Evolutionary conservation across 495 filamentous ascomycete genomes (phyloP).

Genomic region (Aspergillus indologenus): DNA sequence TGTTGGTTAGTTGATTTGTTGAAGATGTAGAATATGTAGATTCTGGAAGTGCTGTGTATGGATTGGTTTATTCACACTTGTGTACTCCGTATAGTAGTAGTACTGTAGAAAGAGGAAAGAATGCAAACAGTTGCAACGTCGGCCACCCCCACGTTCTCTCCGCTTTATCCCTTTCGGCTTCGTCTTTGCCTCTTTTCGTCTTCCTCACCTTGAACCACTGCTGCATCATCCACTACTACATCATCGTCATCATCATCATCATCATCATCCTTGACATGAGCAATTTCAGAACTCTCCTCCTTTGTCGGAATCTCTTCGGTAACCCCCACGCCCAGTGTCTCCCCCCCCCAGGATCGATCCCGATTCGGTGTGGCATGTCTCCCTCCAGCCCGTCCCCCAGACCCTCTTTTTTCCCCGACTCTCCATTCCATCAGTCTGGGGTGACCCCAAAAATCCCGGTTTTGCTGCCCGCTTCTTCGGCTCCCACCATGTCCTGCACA

Average conservation of each 20-base stretch:
- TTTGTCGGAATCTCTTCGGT: neutral
- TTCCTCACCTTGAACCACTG: neutral
- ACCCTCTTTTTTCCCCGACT: slow-evolving; percentile 7
- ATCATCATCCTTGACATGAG: neutral
- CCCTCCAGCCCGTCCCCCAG: slow-evolving; percentile 4
- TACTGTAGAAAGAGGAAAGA: neutral
- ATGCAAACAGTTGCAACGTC: neutral
- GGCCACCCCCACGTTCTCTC: neutral
- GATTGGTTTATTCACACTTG: too few species aligned
- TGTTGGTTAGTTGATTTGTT: too few species aligned
- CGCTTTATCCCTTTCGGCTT: neutral
- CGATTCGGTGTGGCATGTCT: slow-evolving; percentile 2
- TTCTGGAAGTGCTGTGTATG: too few species aligned
- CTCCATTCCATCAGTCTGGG: slow-evolving; percentile 12
- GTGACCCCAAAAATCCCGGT: slow-evolving; percentile 12
- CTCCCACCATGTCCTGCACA: slow-evolving; percentile 1
- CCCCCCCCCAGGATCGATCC: slow-evolving; percentile 7
- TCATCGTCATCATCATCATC: neutral
- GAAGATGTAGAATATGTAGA: too few species aligned
- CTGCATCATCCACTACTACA: neutral
- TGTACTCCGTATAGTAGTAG: too few species aligned
- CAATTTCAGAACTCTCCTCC: too few species aligned
- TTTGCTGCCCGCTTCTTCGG: neutral
- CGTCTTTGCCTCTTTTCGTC: neutral
- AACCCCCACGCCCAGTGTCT: slow-evolving; percentile 17